Conservation (phyloP, 306 rosid genomes). For the Dryas alaskensis region DNA sequence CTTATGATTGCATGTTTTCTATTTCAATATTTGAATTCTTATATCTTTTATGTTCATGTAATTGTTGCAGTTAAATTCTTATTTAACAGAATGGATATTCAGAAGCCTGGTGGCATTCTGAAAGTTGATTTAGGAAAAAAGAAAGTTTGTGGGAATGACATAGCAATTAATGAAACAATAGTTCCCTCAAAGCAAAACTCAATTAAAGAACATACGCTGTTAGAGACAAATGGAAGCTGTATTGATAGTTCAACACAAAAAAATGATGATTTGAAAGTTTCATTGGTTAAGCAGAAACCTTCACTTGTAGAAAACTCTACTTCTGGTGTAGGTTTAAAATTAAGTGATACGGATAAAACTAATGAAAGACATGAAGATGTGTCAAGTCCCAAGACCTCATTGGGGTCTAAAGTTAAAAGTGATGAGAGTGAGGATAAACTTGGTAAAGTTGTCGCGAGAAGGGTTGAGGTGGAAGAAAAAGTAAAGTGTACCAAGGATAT, state of each 20-base stretch:
- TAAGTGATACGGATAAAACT: slow-evolving; percentile 18
- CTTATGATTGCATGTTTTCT: slow-evolving; percentile 11
- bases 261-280: slow-evolving; percentile 33
- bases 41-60: slow-evolving; percentile 38
- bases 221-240: slow-evolving; percentile 16
- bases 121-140: slow-evolving; percentile 42
- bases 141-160: slow-evolving; percentile 29
- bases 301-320: slow-evolving; percentile 31
- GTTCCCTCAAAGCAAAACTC: slow-evolving; percentile 28
- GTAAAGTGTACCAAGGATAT: slow-evolving; percentile 17
- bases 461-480: slow-evolving; percentile 21
- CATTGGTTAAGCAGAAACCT: slow-evolving; percentile 15
- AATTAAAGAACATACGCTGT: slow-evolving; percentile 29
- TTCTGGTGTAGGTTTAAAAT: slow-evolving; percentile 11
- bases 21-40: slow-evolving; percentile 28
- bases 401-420: slow-evolving; percentile 31
- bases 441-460: slow-evolving; percentile 22
- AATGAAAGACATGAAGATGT: slow-evolving; percentile 15
- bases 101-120: slow-evolving; percentile 31
- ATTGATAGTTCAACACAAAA: slow-evolving; percentile 27
- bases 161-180: slow-evolving; percentile 30
- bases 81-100: slow-evolving; percentile 53
- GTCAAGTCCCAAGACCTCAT: slow-evolving; percentile 12
- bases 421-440: slow-evolving; percentile 13
- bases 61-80: slow-evolving; percentile 68